These are phyloP conservation scores for Fonsecaea monophora DNA, from an alignment of 2,329 filamentous ascomycete genomes.

Conservation along the genomic window DNA sequence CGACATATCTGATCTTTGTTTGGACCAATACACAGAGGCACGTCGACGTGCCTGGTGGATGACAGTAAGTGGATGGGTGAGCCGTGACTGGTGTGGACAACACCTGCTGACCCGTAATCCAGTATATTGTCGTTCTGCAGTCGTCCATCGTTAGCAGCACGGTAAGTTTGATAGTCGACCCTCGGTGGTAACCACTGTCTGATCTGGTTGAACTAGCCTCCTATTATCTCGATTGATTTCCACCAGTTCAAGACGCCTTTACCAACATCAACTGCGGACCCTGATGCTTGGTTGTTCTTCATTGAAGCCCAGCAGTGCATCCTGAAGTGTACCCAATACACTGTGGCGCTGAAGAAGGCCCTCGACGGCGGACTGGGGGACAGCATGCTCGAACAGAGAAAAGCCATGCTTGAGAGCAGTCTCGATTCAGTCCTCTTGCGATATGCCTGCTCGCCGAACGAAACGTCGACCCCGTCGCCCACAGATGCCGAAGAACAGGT, in stretches of 20 bases:
- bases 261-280: slow-evolving; percentile 4
- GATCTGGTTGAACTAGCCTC: slow-evolving; percentile 7
- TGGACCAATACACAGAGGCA: slow-evolving; percentile 22
- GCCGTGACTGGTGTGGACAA: neutral
- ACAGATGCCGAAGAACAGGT: slow-evolving; percentile 9
- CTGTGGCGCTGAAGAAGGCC: slow-evolving; percentile 22
- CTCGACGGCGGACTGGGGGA: slow-evolving; percentile 1
- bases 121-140: slow-evolving; percentile 21
- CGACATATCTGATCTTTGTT: slow-evolving; percentile 4
- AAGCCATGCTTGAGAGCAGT: slow-evolving; percentile 15
- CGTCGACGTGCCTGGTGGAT: slow-evolving; percentile 27
- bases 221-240: slow-evolving; percentile 22
- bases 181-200: neutral
- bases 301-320: slow-evolving; percentile 26
- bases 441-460: slow-evolving; percentile 10
- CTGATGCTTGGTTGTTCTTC: slow-evolving; percentile 21
- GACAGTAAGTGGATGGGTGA: slow-evolving; percentile 13
- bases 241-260: slow-evolving; percentile 17
- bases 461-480: neutral
- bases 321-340: slow-evolving; percentile 22
- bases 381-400: slow-evolving; percentile 3
- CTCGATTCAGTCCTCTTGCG: slow-evolving; percentile 6
- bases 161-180: neutral
- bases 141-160: slow-evolving; percentile 18
- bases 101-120: neutral